These are phyloP conservation scores for Colletotrichum falcatum DNA, from an alignment of 2,329 filamentous ascomycete species.

Conservation along the genomic window DNA sequence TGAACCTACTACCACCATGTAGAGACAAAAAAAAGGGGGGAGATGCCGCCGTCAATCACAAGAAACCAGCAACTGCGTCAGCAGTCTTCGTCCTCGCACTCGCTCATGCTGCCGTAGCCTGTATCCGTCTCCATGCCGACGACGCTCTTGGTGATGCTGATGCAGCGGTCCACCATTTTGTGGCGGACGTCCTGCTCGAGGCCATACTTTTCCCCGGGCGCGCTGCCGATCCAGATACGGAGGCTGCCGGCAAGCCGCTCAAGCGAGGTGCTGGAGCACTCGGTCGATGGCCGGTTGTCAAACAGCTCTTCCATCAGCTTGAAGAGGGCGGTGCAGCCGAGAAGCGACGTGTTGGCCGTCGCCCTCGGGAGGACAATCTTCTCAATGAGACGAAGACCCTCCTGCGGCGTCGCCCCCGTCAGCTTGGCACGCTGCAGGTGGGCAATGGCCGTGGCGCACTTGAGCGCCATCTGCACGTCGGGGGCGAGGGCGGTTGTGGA, in stretches of 20 bases:
- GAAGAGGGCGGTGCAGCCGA: constrained; percentile 70
- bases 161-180: constrained; percentile 66
- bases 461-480: constrained; percentile 68
- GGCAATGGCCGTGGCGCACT: constrained; percentile 71
- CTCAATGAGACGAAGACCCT: constrained; percentile 61
- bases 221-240: constrained; percentile 70
- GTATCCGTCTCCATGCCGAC: constrained; percentile 71
- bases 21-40: too few species aligned
- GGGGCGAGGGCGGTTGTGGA: constrained; percentile 58
- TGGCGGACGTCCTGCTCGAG: constrained; percentile 64
- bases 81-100: constrained; percentile 54
- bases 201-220: constrained; percentile 62
- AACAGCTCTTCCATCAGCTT: constrained; percentile 67
- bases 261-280: constrained; percentile 60
- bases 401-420: constrained; percentile 54
- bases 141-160: constrained; percentile 66
- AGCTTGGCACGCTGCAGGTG: constrained; percentile 62
- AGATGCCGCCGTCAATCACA: constrained; percentile 1
- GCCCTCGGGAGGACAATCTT: constrained; percentile 59
- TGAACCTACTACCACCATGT: too few species aligned
- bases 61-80: constrained; percentile 4
- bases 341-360: constrained; percentile 61
- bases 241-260: constrained; percentile 69
- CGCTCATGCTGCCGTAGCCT: constrained; percentile 70
- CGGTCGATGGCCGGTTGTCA: constrained; percentile 59